phyloP scores from a whole-genome alignment of 176 grass and related monocot species.

The Carex littledalei region DNA sequence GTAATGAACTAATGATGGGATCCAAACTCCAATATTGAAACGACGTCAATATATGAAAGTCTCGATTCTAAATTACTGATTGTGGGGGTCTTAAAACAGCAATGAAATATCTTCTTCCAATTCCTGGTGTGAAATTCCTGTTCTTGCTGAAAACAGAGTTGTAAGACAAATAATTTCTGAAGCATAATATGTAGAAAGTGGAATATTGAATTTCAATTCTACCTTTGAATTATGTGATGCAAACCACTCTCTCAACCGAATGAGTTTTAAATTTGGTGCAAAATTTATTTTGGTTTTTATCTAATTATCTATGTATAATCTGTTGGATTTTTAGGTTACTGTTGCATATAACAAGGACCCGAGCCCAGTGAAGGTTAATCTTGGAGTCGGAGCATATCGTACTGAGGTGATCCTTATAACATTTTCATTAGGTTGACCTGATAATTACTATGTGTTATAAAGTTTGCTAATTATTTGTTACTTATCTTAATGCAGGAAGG shows the following conservation, averaged over 20 bases:
- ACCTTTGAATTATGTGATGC: background rate
- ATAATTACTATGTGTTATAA: background rate
- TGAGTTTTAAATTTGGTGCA: too few relatives aligned
- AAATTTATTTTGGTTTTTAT: background rate
- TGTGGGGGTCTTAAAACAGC: background rate
- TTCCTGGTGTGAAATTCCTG: background rate
- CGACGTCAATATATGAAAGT: background rate
- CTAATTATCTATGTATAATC: background rate
- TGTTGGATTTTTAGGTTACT: slow-evolving; percentile 46
- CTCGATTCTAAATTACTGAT: background rate
- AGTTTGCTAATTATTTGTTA: background rate
- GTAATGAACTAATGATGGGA: background rate
- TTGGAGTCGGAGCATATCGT: slow-evolving; percentile 94
- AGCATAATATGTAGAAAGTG: background rate
- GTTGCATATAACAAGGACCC: slow-evolving; percentile 98
- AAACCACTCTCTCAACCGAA: background rate
- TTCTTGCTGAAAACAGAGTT: background rate
- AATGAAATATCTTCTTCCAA: background rate
- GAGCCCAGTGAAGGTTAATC: slow-evolving; percentile 82
- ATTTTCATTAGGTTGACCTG: background rate
- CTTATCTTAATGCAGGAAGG: slow-evolving; percentile 60
- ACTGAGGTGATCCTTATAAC: slow-evolving; percentile 59
- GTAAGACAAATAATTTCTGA: background rate
- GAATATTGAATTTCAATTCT: background rate
- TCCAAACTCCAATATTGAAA: background rate